Conservation (phyloP, 2,329 filamentous ascomycete species). For the Trichoderma lentiforme region DNA sequence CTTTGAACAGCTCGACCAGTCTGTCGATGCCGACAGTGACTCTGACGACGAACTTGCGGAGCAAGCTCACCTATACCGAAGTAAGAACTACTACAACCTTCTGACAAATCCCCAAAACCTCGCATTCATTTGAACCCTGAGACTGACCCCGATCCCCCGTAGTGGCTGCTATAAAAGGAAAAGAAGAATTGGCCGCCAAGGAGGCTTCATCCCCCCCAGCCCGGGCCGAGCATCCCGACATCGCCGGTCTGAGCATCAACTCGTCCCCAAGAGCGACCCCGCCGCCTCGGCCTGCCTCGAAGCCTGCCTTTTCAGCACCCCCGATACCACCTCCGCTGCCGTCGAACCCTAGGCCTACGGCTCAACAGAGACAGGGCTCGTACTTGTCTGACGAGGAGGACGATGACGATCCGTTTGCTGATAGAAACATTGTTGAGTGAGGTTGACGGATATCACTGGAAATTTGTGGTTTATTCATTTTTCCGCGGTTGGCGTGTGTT, state of each 20-base stretch:
- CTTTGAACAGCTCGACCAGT: constrained; percentile 88
- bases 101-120: neutral
- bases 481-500: neutral
- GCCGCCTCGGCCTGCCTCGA: constrained; percentile 34
- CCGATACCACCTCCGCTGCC: constrained; percentile 39
- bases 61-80: constrained; percentile 62
- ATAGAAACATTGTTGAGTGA: constrained; percentile 63
- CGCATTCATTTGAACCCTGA: no score
- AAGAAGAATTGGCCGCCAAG: constrained; percentile 39
- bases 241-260: constrained; percentile 45
- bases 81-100: constrained; percentile 37
- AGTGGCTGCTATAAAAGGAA: constrained; percentile 54
- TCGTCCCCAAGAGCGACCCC: constrained; percentile 46
- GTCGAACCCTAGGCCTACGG: constrained; percentile 23
- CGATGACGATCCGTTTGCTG: constrained; percentile 83
- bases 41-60: constrained; percentile 66
- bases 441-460: neutral
- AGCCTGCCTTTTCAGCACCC: constrained; percentile 42
- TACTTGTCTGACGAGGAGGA: constrained; percentile 51
- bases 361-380: constrained; percentile 27
- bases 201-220: constrained; percentile 37
- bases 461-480: neutral
- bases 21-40: constrained; percentile 72
- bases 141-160: neutral
- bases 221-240: constrained; percentile 38